Conservation (phyloP, 805 yeast genomes). For the Barnettozyma botsteinii region DNA sequence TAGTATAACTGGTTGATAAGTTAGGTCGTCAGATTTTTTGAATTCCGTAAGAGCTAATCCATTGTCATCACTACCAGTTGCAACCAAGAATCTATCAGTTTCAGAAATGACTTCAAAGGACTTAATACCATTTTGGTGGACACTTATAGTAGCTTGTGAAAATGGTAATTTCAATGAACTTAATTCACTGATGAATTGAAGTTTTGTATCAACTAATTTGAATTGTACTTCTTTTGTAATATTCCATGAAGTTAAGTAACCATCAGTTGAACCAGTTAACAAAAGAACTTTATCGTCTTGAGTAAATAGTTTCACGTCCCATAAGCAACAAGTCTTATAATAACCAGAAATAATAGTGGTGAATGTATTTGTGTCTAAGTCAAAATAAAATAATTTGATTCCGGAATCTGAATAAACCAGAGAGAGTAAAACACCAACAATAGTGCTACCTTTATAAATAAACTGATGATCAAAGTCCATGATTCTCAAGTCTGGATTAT, state of each 20-base stretch:
- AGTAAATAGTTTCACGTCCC: constrained; percentile 48
- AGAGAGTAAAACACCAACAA: constrained; percentile 46
- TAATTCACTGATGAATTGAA: constrained; percentile 3
- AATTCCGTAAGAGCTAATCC: constrained; percentile 45
- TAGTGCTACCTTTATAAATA: constrained; percentile 25
- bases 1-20: constrained; percentile 23
- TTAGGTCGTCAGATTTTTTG: constrained; percentile 20
- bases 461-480: constrained; percentile 71
- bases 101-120: constrained; percentile 36
- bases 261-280: constrained; percentile 76
- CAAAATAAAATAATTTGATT: constrained; percentile 58
- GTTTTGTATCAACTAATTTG: constrained; percentile 8
- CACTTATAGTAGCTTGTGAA: constrained; percentile 37
- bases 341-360: constrained; percentile 38
- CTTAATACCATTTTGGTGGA: constrained; percentile 87
- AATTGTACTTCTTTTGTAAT: constrained; percentile 30
- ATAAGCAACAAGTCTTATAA: constrained; percentile 73
- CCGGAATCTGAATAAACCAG: constrained; percentile 85
- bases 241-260: constrained; percentile 61
- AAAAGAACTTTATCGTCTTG: constrained; percentile 30
- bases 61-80: constrained; percentile 94
- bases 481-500: constrained; percentile 77
- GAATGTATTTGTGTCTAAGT: constrained; percentile 34
- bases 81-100: constrained; percentile 28
- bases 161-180: constrained; percentile 18